Evolutionary conservation across 768 basidiomycete species (phyloP).

Genomic region (Pulveroboletus sp.): DNA sequence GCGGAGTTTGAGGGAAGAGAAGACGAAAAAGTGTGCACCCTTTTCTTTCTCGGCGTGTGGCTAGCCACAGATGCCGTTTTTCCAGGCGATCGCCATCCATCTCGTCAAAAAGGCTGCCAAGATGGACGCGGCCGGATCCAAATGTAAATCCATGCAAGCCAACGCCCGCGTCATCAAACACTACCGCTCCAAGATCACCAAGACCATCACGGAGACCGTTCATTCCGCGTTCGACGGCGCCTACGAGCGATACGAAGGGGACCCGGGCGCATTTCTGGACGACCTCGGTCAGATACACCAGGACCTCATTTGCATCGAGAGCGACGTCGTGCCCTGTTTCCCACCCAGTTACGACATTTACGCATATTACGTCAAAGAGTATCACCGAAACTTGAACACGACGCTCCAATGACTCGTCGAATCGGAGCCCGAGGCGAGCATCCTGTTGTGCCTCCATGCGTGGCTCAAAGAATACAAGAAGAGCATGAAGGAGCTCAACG

Average conservation of each 20-base stretch:
- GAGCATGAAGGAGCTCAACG: slow-evolving; percentile 90
- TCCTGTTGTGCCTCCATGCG: slow-evolving; percentile 80
- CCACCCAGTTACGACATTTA: slow-evolving; percentile 91
- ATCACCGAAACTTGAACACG: slow-evolving; percentile 80
- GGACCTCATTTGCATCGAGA: slow-evolving; percentile 89
- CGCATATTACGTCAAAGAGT: slow-evolving; percentile 76
- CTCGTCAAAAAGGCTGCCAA: slow-evolving; percentile 94
- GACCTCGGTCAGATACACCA: slow-evolving; percentile 88
- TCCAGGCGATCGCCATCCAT: slow-evolving; percentile 85
- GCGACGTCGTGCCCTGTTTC: slow-evolving; percentile 86
- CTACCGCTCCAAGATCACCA: slow-evolving; percentile 86
- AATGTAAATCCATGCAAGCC: slow-evolving; percentile 90
- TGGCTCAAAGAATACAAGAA: slow-evolving; percentile 96
- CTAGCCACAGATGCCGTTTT: background rate
- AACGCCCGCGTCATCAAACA: slow-evolving; percentile 92
- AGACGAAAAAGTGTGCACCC: slow-evolving; percentile 85
- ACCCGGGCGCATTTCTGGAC: slow-evolving; percentile 72
- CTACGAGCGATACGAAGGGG: slow-evolving; percentile 55
- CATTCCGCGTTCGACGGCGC: slow-evolving; percentile 64
- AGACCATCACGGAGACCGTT: slow-evolving; percentile 78
- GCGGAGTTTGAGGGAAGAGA: slow-evolving; percentile 92
- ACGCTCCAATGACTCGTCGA: slow-evolving; percentile 67
- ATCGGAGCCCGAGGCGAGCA: slow-evolving; percentile 79
- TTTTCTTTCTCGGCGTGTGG: background rate
- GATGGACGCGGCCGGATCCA: slow-evolving; percentile 86